Evolutionary conservation across 352 stramenopile species (phyloP).

Genomic region (Peronospora belbahrii): DNA sequence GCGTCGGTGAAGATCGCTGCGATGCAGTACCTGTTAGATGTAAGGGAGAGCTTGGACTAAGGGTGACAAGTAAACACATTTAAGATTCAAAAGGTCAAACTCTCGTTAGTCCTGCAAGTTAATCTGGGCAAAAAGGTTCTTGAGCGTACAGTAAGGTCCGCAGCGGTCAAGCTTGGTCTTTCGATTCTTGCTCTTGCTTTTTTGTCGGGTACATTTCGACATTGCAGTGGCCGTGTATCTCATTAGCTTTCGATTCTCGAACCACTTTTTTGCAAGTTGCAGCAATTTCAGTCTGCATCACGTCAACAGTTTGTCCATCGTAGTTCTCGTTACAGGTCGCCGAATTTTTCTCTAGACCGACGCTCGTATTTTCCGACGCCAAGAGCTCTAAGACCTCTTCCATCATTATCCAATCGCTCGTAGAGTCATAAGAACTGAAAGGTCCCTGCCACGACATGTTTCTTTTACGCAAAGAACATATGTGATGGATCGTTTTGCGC

Average conservation of each 20-base stretch:
- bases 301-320: no score
- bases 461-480: neutral
- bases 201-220: slow-evolving; percentile 1
- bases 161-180: slow-evolving; percentile 3
- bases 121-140: neutral
- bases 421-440: slow-evolving; percentile 4
- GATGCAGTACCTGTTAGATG: neutral
- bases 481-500: neutral
- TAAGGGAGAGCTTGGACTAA: neutral
- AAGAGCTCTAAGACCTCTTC: slow-evolving; percentile 21
- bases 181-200: slow-evolving; percentile 3
- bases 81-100: neutral
- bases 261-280: neutral
- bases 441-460: slow-evolving; percentile 6
- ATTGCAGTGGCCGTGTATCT: neutral
- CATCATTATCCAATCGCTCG: slow-evolving; percentile 18
- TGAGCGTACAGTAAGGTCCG: slow-evolving; percentile 12
- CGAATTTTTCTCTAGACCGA: neutral
- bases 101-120: neutral
- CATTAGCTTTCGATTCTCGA: no score
- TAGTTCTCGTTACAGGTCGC: neutral
- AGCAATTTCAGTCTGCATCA: no score
- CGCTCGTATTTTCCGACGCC: neutral
- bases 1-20: neutral
- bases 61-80: neutral